These are phyloP conservation scores for Silybum marianum DNA, from an alignment of 129 eudicot species.

Conservation along the genomic window DNA sequence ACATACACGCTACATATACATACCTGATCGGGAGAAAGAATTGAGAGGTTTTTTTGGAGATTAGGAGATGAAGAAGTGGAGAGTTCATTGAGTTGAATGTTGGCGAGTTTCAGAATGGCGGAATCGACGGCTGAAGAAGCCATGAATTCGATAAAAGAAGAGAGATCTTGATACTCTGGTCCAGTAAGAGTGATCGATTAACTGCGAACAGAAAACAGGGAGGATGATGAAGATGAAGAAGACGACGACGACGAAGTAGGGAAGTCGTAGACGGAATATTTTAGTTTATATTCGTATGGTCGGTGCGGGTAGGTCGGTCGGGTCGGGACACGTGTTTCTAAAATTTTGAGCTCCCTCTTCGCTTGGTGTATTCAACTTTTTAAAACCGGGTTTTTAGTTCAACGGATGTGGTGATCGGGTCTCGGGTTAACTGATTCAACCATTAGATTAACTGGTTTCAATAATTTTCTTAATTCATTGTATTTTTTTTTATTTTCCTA, in stretches of 20 bases:
- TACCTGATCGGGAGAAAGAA: slow-evolving; percentile 81
- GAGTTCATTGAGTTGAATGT: slow-evolving; percentile 50
- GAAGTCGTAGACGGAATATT: slow-evolving; percentile 6
- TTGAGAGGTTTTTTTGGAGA: slow-evolving; percentile 59
- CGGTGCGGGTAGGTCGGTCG: neutral
- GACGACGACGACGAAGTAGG: slow-evolving; percentile 7
- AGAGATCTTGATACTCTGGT: neutral
- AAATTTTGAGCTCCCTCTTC: too few relatives aligned
- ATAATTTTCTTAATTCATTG: too few relatives aligned
- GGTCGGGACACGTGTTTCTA: neutral
- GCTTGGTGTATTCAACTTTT: too few relatives aligned
- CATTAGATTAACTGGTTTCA: too few relatives aligned
- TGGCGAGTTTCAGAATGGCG: slow-evolving; percentile 47
- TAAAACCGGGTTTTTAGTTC: too few relatives aligned
- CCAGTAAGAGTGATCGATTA: slow-evolving; percentile 7
- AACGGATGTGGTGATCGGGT: too few relatives aligned
- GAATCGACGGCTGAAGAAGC: slow-evolving; percentile 43
- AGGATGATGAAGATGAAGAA: neutral
- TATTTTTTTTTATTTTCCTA: too few relatives aligned
- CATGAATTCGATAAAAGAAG: slow-evolving; percentile 13
- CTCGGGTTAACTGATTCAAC: too few relatives aligned
- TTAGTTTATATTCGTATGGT: neutral
- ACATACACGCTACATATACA: neutral
- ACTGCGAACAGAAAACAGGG: neutral
- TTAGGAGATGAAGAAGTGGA: slow-evolving; percentile 55